Evolutionary conservation across 345 rosid species (phyloP), one percentile per base, ranked within the genome.

Genomic region (Odontarrhena argentea): DNA sequence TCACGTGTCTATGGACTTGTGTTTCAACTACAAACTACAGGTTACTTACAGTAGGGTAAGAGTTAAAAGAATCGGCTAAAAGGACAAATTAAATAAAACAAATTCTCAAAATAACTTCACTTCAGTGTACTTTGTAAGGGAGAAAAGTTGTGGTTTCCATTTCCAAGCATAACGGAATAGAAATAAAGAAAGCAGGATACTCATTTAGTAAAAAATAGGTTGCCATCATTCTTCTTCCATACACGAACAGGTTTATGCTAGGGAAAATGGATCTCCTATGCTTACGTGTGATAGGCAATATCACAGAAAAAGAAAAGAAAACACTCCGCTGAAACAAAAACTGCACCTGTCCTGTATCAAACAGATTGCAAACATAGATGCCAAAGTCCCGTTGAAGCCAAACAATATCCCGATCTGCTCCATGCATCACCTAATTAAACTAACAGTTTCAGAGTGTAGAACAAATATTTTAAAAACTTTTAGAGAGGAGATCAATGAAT

Each of bases 331-430:
- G 38, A 54, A 60, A 53, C 43, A 11, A 51, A 57, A 37, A 69
- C 37, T 62, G 59, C 68, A 94, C 99, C 99, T 94, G 99, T 81
- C 99, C 97, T 40, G 99, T 91, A 77, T 94, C 99, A 81, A 94
- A 94, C 80, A 94, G 78, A 79, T 94, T 94, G 88, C 99, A 88
- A 42, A 91, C 60, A 69, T 94, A 94, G 79, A 94, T 91, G 77
- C 97, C 97, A 51, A 94, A 94, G 79, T 94, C 99, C 70, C 91
- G 81, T 74, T 94, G 99, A 78, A 94, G 97, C 99, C 99, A 94
- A 14, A 86, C 24, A 58, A 94, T 82, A 82, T 94, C 99, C 26
- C 86, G 84, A 82, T 94, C 95, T 61, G 99, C 93, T 81, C 99
- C 99, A 81, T 94, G 99, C 96, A 94, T 78, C 60, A 91, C 96